Evolutionary conservation across 169 alveolate species (phyloP).

Genomic region (Plasmodium knowlesi): DNA sequence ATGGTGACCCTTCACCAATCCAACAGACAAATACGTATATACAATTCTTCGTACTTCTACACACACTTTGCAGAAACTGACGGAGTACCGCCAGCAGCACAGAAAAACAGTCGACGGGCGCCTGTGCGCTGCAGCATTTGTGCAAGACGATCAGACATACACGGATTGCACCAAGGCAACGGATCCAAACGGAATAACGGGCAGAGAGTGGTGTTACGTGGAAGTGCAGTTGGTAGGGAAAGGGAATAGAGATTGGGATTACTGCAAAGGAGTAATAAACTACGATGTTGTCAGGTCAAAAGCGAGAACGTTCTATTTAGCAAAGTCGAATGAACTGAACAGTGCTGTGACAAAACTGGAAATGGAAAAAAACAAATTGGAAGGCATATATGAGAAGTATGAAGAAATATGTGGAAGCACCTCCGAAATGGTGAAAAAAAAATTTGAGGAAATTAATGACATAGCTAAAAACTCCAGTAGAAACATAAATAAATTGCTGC

Average conservation of each 20-base stretch:
- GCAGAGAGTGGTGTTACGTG: conserved; percentile 93
- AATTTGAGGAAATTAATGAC: conserved; percentile 80
- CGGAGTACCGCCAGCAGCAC: conserved; percentile 92
- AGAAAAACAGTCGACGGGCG: conserved; percentile 92
- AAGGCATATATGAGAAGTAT: conserved; percentile 61
- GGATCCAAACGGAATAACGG: conserved; percentile 91
- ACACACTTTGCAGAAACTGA: conserved; percentile 80
- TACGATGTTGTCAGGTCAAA: conserved; percentile 86
- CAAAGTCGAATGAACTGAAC: conserved; percentile 51
- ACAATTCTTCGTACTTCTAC: conserved; percentile 6
- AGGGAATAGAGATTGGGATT: conserved; percentile 93
- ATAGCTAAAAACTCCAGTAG: conserved; percentile 76
- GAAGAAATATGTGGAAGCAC: conserved; percentile 78
- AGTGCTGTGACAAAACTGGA: conserved; percentile 59
- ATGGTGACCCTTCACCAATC: neutral
- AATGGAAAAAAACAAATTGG: conserved; percentile 40
- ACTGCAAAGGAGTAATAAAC: conserved; percentile 87
- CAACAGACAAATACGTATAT: neutral
- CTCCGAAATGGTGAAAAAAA: conserved; percentile 77
- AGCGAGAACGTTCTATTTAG: conserved; percentile 76
- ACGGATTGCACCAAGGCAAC: conserved; percentile 92
- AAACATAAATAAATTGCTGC: conserved; percentile 36
- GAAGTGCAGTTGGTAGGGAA: conserved; percentile 92
- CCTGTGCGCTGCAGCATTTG: conserved; percentile 94
- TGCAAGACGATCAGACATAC: conserved; percentile 90